Evolutionary conservation across 75 land plant species (phyloP).

Genomic region (Sequoia sempervirens): DNA sequence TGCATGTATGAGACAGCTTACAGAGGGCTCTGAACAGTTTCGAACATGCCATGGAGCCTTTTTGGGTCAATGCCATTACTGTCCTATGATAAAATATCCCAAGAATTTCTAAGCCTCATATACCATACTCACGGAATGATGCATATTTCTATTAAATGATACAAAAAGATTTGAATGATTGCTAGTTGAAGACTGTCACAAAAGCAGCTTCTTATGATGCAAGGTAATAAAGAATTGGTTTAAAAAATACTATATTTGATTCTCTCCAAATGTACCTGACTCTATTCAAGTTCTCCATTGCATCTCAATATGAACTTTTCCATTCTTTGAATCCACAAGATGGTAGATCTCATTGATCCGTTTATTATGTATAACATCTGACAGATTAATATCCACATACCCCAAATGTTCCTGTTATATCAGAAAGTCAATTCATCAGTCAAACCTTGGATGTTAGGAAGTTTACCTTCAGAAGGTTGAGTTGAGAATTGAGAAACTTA

Average conservation of each 20-base stretch:
- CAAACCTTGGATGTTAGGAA: neutral
- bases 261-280: neutral
- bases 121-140: neutral
- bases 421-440: conserved; percentile 7
- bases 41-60: neutral
- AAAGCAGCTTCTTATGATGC: neutral
- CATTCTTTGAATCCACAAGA: conserved; percentile 78
- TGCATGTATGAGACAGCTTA: neutral
- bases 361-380: conserved; percentile 65
- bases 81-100: neutral
- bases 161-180: neutral
- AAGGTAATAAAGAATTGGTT: neutral
- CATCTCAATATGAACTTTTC: conserved; percentile 62
- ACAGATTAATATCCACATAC: conserved; percentile 48
- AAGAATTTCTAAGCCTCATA: neutral
- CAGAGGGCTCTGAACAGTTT: neutral
- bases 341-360: conserved; percentile 71
- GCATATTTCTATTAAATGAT: neutral
- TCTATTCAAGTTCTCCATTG: conserved; percentile 60
- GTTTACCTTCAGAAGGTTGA: neutral
- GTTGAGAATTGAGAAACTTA: neutral
- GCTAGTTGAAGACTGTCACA: neutral
- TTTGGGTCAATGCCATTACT: neutral
- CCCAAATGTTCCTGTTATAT: conserved; percentile 63
- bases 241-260: neutral